phyloP scores from a whole-genome alignment of 2,329 filamentous ascomycete genomes.

The Cytospora chrysosperma region DNA sequence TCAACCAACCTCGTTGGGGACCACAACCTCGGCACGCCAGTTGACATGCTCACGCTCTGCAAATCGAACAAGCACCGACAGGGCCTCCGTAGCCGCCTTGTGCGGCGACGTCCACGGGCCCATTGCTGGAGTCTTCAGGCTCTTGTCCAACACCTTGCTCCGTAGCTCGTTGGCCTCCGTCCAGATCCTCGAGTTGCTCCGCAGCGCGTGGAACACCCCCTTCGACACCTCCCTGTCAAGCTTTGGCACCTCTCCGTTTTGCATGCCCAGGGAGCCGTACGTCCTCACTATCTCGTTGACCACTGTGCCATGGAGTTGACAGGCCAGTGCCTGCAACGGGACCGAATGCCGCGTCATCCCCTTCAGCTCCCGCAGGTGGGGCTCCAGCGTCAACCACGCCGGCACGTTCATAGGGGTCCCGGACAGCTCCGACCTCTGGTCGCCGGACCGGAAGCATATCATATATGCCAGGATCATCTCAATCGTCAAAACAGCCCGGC shows the following conservation, averaged over 20 bases:
- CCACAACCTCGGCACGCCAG: constrained; percentile 43
- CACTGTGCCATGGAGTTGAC: constrained; percentile 45
- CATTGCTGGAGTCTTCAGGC: constrained; percentile 31
- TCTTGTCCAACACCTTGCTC: constrained; percentile 33
- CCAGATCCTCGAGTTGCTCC: constrained; percentile 32
- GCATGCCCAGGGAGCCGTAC: constrained; percentile 32
- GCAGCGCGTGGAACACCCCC: constrained; percentile 28
- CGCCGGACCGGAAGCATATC: constrained; percentile 51
- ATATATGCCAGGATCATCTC: constrained; percentile 55
- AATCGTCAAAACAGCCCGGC: constrained; percentile 37
- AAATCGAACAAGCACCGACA: constrained; percentile 45
- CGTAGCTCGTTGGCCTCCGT: constrained; percentile 31
- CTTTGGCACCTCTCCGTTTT: constrained; percentile 24
- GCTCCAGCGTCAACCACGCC: constrained; percentile 46
- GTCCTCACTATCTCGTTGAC: constrained; percentile 46
- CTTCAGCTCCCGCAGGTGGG: constrained; percentile 43
- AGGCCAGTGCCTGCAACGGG: constrained; percentile 40
- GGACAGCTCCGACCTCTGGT: constrained; percentile 44
- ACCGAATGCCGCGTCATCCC: constrained; percentile 38
- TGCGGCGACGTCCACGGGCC: constrained; percentile 47
- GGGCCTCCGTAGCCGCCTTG: constrained; percentile 40
- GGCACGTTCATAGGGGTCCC: constrained; percentile 42
- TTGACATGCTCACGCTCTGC: constrained; percentile 44
- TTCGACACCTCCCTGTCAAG: constrained; percentile 31
- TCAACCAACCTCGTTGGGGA: constrained; percentile 8